Base-by-base conservation (phyloP, 163 green algal species). In the Scenedesmus sp. region DNA sequence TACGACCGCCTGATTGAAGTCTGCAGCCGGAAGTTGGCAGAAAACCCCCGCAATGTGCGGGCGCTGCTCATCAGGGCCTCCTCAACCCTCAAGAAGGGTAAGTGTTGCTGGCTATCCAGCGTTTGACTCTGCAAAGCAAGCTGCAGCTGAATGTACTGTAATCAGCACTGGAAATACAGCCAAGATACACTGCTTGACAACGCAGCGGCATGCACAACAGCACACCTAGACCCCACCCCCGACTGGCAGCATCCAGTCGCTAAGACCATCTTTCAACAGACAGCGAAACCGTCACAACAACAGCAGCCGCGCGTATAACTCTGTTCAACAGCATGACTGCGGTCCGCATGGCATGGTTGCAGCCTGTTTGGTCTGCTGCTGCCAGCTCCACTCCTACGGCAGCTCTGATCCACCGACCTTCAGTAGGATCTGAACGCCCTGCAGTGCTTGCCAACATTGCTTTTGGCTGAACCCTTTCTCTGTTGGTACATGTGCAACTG, bases 21-120 rank as follows among this genome's bases (percentile, higher is more conserved):
- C 2, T 95, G 93, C 88, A 90, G 85, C 56, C 67, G 74, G 16
- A 96, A 96, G 84, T 73, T 96, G 8, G 54, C 60, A 10, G 82
- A 83, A 7, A 74, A 94, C 79, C 87, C 94, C 4, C n/a, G 66
- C 56, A 94, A 95, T 86, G 18, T 93, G 16, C 91, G 91, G 2
- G 93, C 94, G 8, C 87, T 94, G 59, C 84, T 95, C 20, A 94
- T 96, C 26, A 88, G 94, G 16, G 94, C 91, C 16, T 93, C 93
- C 1, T 88, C 91, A 46, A 93, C 91, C 67, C 82, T 91, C 26
- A 95, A 96, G 62, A 92, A 92, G 26, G 89, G 92, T 94, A 62
- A 12, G 92, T 54, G 34, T 9, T 59, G 84, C 56, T 34, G 34
- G 34, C 34, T 46, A 46, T 46, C 34, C 34, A 46, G 34, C 34